Conservation (phyloP, 2,329 filamentous ascomycete genomes). For the Colletotrichum sp. region DNA sequence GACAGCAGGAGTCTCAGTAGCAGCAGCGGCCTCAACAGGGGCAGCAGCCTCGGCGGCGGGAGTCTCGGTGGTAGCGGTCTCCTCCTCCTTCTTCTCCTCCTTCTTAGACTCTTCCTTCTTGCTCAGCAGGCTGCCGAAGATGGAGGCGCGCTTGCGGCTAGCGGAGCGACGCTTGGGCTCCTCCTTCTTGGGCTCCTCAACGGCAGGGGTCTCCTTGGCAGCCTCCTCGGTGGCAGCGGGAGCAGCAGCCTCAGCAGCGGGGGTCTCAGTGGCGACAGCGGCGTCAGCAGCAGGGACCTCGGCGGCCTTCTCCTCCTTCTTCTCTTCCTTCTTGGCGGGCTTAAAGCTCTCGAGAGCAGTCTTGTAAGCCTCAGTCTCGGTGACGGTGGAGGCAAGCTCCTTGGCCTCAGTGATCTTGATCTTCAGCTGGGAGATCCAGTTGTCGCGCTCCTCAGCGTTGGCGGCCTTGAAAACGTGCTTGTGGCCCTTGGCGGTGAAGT, state of each 20-base stretch:
- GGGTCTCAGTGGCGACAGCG: conserved; percentile 33
- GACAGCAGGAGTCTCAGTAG: conserved; percentile 34
- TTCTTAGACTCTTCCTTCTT: conserved; percentile 58
- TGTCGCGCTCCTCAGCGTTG: conserved; percentile 79
- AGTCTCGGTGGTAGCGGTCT: conserved; percentile 34
- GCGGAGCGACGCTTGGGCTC: conserved; percentile 67
- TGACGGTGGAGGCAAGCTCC: conserved; percentile 74
- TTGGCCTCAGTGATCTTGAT: conserved; percentile 84
- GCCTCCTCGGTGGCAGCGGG: conserved; percentile 31
- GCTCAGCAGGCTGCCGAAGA: conserved; percentile 63
- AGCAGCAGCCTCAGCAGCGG: conserved; percentile 29
- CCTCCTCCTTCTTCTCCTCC: conserved; percentile 45
- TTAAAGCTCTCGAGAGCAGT: conserved; percentile 75
- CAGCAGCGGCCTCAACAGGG: conserved; percentile 31
- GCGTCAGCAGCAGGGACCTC: conserved; percentile 44
- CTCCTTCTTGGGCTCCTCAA: conserved; percentile 53
- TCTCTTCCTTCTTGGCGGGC: conserved; percentile 46
- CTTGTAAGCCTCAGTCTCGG: conserved; percentile 88
- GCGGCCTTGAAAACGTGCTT: conserved; percentile 94
- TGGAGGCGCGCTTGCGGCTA: conserved; percentile 69
- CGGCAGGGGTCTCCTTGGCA: conserved; percentile 36
- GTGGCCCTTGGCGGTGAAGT: conserved; percentile 82
- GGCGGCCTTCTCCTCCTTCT: conserved; percentile 51
- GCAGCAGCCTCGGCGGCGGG: conserved; percentile 33
- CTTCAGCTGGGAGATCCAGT: conserved; percentile 88